These are phyloP conservation scores for Cytospora chrysosperma DNA, from an alignment of 2,329 filamentous ascomycete species.

Conservation along the genomic window DNA sequence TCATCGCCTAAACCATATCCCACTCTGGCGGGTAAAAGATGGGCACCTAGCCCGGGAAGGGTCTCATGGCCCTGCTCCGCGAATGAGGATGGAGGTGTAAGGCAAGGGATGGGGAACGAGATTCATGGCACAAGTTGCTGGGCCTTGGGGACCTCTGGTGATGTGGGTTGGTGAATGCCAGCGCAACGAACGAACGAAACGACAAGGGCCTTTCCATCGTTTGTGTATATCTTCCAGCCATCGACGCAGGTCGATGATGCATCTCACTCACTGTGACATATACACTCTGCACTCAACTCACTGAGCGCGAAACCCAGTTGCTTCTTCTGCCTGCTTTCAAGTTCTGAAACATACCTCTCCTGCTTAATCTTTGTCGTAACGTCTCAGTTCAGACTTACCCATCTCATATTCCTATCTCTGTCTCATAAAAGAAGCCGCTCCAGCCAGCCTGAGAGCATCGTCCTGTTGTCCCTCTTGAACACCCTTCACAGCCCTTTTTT, in stretches of 20 bases:
- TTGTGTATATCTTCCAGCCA: constrained; percentile 27
- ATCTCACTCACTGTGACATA: not conserved
- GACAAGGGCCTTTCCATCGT: constrained; percentile 15
- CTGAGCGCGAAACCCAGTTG: not conserved
- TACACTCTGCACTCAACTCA: not conserved
- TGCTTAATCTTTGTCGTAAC: not conserved
- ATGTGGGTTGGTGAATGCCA: not conserved
- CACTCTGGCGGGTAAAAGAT: constrained; percentile 14
- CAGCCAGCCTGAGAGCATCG: not conserved
- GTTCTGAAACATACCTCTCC: constrained; percentile 2
- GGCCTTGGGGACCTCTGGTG: not conserved
- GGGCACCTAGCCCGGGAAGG: not conserved
- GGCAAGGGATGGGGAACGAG: constrained; percentile 1
- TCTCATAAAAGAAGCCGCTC: not conserved
- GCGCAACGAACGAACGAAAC: constrained; percentile 1
- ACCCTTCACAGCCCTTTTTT: not conserved
- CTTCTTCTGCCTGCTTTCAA: not conserved
- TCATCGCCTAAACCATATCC: constrained; percentile 10
- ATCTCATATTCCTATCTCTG: not conserved
- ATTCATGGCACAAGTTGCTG: constrained; percentile 8
- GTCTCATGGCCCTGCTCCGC: constrained; percentile 8
- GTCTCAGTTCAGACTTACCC: not conserved
- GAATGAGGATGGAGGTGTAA: not conserved
- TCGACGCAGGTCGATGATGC: constrained; percentile 8
- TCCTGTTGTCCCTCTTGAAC: not conserved